phyloP scores from a whole-genome alignment of 148 eudicot genomes.

The Rhododendron ferrugineum region DNA sequence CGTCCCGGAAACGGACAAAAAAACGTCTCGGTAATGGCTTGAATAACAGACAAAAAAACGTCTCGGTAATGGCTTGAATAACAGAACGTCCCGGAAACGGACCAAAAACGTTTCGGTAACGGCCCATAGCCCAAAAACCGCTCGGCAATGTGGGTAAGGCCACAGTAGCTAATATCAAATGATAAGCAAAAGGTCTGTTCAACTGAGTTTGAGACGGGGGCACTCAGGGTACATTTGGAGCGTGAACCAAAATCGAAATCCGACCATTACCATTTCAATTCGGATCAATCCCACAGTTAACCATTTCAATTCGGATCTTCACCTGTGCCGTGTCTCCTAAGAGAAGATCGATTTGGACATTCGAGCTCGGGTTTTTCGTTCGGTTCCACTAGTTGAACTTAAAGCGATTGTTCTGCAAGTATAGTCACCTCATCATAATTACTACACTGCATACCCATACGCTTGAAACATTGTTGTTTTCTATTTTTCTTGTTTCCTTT shows the following conservation, averaged over 20 bases:
- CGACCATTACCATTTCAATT: neutral
- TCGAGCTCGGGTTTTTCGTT: neutral
- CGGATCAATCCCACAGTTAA: no score
- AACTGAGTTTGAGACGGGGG: no score
- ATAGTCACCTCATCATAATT: neutral
- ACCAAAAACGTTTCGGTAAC: no score
- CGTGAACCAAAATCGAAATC: neutral
- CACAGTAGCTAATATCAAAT: neutral
- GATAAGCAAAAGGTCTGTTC: no score
- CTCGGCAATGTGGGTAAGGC: neutral
- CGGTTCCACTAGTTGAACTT: neutral
- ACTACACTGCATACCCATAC: no score
- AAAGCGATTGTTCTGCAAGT: neutral
- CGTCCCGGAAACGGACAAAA: no score
- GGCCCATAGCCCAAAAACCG: no score
- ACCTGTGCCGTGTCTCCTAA: neutral
- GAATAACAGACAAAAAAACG: no score
- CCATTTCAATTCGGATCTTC: neutral
- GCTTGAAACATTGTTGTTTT: neutral
- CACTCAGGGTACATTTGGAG: no score
- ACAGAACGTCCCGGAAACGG: no score
- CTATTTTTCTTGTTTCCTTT: neutral
- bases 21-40: no score
- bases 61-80: no score
- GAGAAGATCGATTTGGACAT: neutral